Base-by-base conservation (phyloP, 495 filamentous ascomycete species). In the Poronia punctata region DNA sequence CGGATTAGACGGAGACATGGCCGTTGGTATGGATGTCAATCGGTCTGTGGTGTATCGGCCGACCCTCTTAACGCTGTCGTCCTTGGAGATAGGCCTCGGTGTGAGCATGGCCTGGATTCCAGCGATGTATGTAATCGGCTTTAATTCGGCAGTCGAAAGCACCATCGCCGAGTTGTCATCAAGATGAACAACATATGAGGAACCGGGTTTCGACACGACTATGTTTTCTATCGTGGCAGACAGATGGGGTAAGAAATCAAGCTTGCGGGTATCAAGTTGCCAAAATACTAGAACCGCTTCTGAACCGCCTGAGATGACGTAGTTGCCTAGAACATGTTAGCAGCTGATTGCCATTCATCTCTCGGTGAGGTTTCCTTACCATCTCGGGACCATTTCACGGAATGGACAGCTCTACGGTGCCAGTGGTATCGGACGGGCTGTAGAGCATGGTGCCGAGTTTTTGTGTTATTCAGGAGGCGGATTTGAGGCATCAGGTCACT, bases 271-370 rank as follows among this genome's bases (percentile, higher is more conserved):
- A 44, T 92, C 86, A 14, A 97, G 62, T 58, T 99, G 92, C 88
- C 89, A 99, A n/a, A 95, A 62, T 11, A 96, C 84, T 34, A 99
- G 65, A 4, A 92, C 88, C 1, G 86, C 87, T 60, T 97, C 92
- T 9, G 77, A 73, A 7, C 92, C 93, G 43, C 92, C 92, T 27
- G 92, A 97, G 22, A 98, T 81, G 22, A 97, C 59, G 55, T 98
- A 98, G 51, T 95, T 90, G n/a, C 89, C 88, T 95, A 52, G 29
- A 15, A 39, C 23, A n/a, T 7, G 4, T 44, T 31, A 44, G 41
- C 8, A 37, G 6, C 15, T 35, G 42, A 48, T 49, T 53, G 60
- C 52, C 38, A 36, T 3, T 5, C 11, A 23, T 12, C 28, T 7
- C 16, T 26, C 26, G 38, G 14, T 3, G 28, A 42, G 44, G 36